A percentile compares a stretch with the other conserved stretches of the same genome.
Conservation (phyloP, 345 rosid genomes). For the Trapa bicornis region DNA sequence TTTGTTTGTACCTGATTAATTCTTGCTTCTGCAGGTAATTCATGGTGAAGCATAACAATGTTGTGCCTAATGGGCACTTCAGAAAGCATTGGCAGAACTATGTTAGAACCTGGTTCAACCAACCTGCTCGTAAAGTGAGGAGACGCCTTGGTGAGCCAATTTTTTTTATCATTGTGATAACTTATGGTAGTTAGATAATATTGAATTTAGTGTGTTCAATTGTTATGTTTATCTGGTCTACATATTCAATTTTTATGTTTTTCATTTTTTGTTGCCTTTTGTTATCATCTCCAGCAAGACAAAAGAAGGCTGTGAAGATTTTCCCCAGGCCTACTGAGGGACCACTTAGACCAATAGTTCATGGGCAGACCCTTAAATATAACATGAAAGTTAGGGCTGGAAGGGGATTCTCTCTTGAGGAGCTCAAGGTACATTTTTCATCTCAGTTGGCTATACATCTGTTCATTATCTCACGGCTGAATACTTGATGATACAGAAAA, state of each 20-base stretch:
- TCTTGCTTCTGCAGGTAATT: slow-evolving; percentile 20
- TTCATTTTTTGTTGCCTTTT: not conserved
- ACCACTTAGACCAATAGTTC: slow-evolving; percentile 34
- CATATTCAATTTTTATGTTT: not conserved
- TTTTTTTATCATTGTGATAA: not conserved
- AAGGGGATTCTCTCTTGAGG: slow-evolving; percentile 17
- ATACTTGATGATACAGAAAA: too few relatives aligned
- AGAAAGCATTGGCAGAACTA: slow-evolving; percentile 76
- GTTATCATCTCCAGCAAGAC: slow-evolving; percentile 21
- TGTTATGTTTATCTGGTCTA: not conserved
- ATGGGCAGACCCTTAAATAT: slow-evolving; percentile 34
- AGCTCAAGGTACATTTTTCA: slow-evolving; percentile 24
- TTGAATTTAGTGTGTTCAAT: not conserved
- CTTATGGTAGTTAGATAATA: not conserved
- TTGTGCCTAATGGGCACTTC: slow-evolving; percentile 51
- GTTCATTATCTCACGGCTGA: not conserved
- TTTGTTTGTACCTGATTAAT: not conserved
- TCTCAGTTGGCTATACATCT: too few relatives aligned
- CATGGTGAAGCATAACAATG: slow-evolving; percentile 74
- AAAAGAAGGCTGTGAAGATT: slow-evolving; percentile 32
- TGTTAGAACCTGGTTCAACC: slow-evolving; percentile 82
- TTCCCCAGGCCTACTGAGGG: slow-evolving; percentile 40
- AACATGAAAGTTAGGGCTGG: slow-evolving; percentile 32
- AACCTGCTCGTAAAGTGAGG: slow-evolving; percentile 63
- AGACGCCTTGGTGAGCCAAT: slow-evolving; percentile 36